These are phyloP conservation scores for Botrytis fragariae DNA, from an alignment of 2,329 filamentous ascomycete genomes.

Conservation along the genomic window DNA sequence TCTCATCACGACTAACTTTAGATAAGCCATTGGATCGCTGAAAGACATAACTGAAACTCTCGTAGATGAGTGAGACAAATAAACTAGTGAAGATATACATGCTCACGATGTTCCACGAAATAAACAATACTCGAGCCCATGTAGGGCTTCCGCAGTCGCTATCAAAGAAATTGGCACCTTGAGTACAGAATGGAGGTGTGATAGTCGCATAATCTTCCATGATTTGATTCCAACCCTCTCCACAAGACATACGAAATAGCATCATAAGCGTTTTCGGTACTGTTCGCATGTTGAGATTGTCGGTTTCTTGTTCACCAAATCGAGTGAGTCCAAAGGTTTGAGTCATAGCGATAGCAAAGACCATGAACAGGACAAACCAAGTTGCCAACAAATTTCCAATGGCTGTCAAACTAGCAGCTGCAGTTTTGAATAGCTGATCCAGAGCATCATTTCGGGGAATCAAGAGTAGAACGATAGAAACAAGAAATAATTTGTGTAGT, in stretches of 20 bases:
- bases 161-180: conserved; percentile 68
- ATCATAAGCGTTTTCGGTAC: conserved; percentile 93
- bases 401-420: conserved; percentile 84
- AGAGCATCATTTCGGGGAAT: conserved; percentile 96
- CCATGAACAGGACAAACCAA: conserved; percentile 95
- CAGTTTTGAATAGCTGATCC: conserved; percentile 98
- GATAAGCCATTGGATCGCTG: conserved; percentile 92
- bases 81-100: conserved; percentile 99
- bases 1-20: conserved; percentile 87
- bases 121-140: conserved; percentile 88
- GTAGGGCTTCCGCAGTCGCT: conserved; percentile 89
- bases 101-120: conserved; percentile 98
- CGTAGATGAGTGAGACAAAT: conserved; percentile 97
- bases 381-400: conserved; percentile 92
- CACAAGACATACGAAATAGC: conserved; percentile 87
- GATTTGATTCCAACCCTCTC: conserved; percentile 93
- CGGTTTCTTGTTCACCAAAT: conserved; percentile 69
- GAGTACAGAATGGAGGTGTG: conserved; percentile 75
- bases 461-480: conserved; percentile 81
- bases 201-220: conserved; percentile 95
- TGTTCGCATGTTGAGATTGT: conserved; percentile 87
- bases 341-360: conserved; percentile 93
- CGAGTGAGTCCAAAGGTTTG: conserved; percentile 94
- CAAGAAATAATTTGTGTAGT: conserved; percentile 90
- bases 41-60: conserved; percentile 99